Evolutionary conservation across 345 rosid species (phyloP), one percentile per base, ranked within the genome.

Genomic region (Gynandropsis gynandra): DNA sequence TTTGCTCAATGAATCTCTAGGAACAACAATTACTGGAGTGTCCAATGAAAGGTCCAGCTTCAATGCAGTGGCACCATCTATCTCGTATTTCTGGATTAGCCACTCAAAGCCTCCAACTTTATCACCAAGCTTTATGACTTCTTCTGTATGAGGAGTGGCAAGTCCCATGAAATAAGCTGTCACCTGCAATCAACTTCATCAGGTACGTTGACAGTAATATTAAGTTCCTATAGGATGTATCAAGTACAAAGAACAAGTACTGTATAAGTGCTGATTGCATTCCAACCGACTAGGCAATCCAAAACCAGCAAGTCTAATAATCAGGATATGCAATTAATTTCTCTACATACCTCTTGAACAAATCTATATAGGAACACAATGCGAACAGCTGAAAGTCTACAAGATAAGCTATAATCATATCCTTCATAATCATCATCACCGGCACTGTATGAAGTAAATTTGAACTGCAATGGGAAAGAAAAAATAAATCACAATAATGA

Each of bases 371-470:
- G 97, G 64, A 92, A 92, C 54, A 92, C 74, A 66, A 92, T 81
- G 61, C 98, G 89, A 54, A 87, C 97, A 46, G 95, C 96, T 36
- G 97, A 92, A 64, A 92, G 85, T 66, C 76, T 78, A 44, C 97
- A 89, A 65, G 62, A 74, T 82, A 92, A 76, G 74, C 93, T 84
- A 55, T 82, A 92, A 72, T 81, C 88, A 68, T 85, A 87, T 66
- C 98, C 98, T 75, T 85, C 93, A 74, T 85, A 92, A 63, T 87
- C 97, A 58, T 82, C 95, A 79, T 92, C 98, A 53, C 89, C 98
- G 50, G 74, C 73, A 75, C 89, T 79, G 52, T 80, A 87, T 11
- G 98, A 92, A 68, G 34, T 66, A 69, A 92, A 85, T 68, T 82
- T 82, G 76, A 92, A 83, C 98, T 92, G 86, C 56, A 75, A 64